These are phyloP conservation scores for Linum tenue DNA, from an alignment of 345 rosid species.

Conservation along the genomic window DNA sequence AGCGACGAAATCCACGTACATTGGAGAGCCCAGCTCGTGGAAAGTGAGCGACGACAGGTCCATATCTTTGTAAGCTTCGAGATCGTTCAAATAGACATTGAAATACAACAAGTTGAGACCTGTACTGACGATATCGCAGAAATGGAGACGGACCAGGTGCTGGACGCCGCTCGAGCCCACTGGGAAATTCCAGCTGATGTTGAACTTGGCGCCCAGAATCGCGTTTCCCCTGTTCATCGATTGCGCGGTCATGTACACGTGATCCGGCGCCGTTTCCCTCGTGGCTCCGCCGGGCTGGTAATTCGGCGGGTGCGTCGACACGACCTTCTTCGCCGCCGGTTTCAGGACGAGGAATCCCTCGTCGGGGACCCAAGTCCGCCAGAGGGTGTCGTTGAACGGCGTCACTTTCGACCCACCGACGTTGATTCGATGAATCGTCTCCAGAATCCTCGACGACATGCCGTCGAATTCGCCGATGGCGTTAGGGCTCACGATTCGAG, in stretches of 20 bases:
- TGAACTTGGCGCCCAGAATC: constrained; percentile 39
- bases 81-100: constrained; percentile 57
- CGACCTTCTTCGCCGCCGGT: constrained; percentile 57
- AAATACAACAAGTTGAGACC: constrained; percentile 74
- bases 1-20: constrained; percentile 60
- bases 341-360: constrained; percentile 50
- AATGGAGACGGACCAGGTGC: constrained; percentile 81
- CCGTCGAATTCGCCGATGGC: constrained; percentile 42
- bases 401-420: constrained; percentile 76
- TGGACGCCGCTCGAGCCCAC: constrained; percentile 37
- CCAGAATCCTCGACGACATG: constrained; percentile 53
- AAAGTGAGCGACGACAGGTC: constrained; percentile 61
- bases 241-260: constrained; percentile 85
- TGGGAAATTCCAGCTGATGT: constrained; percentile 69
- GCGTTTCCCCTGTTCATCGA: constrained; percentile 65
- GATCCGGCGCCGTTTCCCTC: constrained; percentile 66
- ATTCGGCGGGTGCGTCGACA: constrained; percentile 44
- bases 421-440: constrained; percentile 73
- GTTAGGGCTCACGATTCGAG: constrained; percentile 31
- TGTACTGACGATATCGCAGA: constrained; percentile 74
- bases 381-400: constrained; percentile 81
- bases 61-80: constrained; percentile 52
- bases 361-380: constrained; percentile 95
- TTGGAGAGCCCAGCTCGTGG: constrained; percentile 66
- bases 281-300: constrained; percentile 66